Evolutionary conservation across 148 eudicot species (phyloP).

Genomic region (Silene uniflora): DNA sequence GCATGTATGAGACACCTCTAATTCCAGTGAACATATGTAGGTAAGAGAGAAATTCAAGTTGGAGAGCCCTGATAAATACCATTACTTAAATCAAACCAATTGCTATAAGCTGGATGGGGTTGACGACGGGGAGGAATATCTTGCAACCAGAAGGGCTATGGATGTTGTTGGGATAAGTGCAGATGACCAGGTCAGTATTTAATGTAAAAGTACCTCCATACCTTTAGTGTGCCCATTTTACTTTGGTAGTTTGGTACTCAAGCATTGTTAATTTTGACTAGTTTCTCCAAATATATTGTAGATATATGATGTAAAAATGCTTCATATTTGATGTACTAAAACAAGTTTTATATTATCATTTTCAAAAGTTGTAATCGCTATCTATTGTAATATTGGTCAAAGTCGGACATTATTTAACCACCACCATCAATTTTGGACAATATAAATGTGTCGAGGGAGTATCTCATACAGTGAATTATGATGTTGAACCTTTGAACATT

Average conservation of each 20-base stretch:
- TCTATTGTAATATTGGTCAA: background rate
- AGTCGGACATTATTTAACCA: background rate
- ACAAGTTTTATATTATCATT: background rate
- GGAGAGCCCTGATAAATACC: slow-evolving; percentile 63
- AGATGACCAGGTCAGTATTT: slow-evolving; percentile 74
- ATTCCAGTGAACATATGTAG: slow-evolving; percentile 37
- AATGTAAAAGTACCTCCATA: background rate
- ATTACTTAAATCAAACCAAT: slow-evolving; percentile 88
- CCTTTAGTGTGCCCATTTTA: background rate
- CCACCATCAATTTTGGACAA: background rate
- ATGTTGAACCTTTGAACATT: slow-evolving; percentile 11
- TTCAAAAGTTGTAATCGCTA: background rate
- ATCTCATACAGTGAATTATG: background rate
- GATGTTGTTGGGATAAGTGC: slow-evolving; percentile 92
- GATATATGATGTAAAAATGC: background rate
- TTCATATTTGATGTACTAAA: background rate
- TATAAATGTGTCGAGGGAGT: background rate
- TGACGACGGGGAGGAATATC: slow-evolving; percentile 80
- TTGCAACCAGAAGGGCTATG: slow-evolving; percentile 96
- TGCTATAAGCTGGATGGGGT: slow-evolving; percentile 76
- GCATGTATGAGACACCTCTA: slow-evolving; percentile 14
- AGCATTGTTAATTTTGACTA: background rate
- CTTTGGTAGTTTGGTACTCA: too few relatives aligned
- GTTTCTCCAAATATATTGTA: background rate
- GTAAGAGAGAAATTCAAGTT: slow-evolving; percentile 79